A percentile compares a stretch with the other conserved stretches of the same genome.
Evolutionary conservation across 192 early-diverging fungal genomes (phyloP).

Genomic region (Rhizoclosmatium sp.): DNA sequence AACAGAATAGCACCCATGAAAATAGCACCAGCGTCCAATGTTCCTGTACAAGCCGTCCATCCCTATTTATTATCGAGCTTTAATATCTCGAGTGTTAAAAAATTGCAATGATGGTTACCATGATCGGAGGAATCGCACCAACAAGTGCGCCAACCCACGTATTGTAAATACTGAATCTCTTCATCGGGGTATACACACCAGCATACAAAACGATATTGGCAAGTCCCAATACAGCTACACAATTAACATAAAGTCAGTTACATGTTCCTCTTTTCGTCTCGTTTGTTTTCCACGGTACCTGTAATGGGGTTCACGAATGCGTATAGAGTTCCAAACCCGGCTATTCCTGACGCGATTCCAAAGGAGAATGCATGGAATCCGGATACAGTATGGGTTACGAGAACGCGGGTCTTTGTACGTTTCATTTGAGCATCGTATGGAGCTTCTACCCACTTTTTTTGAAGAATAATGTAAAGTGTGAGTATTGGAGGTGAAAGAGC

Average conservation of each 20-base stretch:
- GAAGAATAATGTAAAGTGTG: not conserved
- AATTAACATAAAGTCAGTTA: conserved; percentile 64
- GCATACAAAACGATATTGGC: conserved; percentile 93
- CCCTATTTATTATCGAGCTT: conserved; percentile 50
- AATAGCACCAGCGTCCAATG: conserved; percentile 78
- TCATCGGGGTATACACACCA: conserved; percentile 89
- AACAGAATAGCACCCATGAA: conserved; percentile 83
- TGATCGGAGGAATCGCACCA: conserved; percentile 97
- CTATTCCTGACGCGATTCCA: conserved; percentile 71
- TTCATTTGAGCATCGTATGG: conserved; percentile 98
- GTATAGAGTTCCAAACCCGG: conserved; percentile 70
- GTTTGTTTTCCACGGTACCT: conserved; percentile 63
- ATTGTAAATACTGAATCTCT: conserved; percentile 91
- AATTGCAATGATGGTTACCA: conserved; percentile 47
- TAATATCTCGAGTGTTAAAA: not conserved
- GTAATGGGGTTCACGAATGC: conserved; percentile 84
- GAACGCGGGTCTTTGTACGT: conserved; percentile 84
- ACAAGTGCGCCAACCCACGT: conserved; percentile 96
- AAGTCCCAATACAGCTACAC: conserved; percentile 80
- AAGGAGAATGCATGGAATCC: conserved; percentile 81
- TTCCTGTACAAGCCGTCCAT: conserved; percentile 87
- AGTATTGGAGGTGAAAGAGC: not conserved
- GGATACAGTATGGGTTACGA: conserved; percentile 77
- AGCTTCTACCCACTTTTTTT: conserved; percentile 76
- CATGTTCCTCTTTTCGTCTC: too few species aligned